Conservation (phyloP, 2,329 filamentous ascomycete species). For the Aspergillus jensenii region DNA sequence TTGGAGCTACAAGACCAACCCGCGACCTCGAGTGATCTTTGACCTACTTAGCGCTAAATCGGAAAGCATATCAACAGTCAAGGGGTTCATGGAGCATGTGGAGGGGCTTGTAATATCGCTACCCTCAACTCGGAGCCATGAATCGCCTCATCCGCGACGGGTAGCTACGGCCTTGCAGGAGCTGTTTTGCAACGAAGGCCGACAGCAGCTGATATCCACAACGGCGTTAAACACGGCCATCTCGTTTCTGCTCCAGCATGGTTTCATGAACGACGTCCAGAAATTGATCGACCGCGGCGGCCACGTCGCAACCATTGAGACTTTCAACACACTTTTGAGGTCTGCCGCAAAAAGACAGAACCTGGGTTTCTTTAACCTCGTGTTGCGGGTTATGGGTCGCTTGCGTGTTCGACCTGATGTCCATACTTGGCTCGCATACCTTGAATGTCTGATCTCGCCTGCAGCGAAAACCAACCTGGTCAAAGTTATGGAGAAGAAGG, state of each 20-base stretch:
- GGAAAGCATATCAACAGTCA: conserved; percentile 25
- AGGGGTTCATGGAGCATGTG: conserved; percentile 40
- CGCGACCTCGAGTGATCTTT: conserved; percentile 7
- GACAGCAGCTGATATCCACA: conserved; percentile 36
- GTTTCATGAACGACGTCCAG: conserved; percentile 31
- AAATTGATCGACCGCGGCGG: conserved; percentile 37
- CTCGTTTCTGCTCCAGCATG: conserved; percentile 35
- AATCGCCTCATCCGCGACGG: conserved; percentile 11
- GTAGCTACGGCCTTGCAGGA: conserved; percentile 26
- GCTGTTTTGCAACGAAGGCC: conserved; percentile 34
- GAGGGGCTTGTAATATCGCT: conserved; percentile 34
- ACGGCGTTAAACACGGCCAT: conserved; percentile 43
- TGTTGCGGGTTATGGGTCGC: conserved; percentile 41
- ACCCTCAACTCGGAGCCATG: conserved; percentile 12
- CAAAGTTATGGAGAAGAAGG: conserved; percentile 31
- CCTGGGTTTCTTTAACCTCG: conserved; percentile 37
- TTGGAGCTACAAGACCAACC: conserved; percentile 23
- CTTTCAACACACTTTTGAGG: conserved; percentile 47
- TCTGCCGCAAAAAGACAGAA: conserved; percentile 39
- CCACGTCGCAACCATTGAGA: conserved; percentile 38
- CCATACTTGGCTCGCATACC: conserved; percentile 44
- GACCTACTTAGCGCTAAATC: conserved; percentile 16
- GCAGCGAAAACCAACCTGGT: conserved; percentile 31
- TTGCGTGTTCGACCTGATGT: conserved; percentile 39
- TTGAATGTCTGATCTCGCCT: conserved; percentile 29